Evolutionary conservation across 257 asterid genomes (phyloP), one percentile per base, ranked within the genome.

Genomic region (Salvia splendens): DNA sequence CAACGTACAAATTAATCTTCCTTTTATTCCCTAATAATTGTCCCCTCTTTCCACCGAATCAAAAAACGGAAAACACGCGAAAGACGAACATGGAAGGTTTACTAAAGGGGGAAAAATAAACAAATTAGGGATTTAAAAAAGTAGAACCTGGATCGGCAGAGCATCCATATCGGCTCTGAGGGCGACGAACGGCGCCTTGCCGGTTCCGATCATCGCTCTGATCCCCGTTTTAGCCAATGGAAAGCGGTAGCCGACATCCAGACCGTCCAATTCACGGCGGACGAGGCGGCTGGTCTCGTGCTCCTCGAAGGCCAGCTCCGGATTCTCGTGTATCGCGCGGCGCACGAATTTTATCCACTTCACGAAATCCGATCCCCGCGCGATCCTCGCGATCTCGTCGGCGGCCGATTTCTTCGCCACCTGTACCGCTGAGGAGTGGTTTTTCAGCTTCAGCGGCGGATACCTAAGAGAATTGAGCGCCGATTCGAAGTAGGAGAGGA

Each of bases 91-190:
- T 8, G 4, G 58, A 35, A 5, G 35, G 35, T 15, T 17, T 51
- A 33, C 35, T 24, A 24, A 24, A 24, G 30, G 30, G 52, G 2
- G 10, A 60, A 17, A 1, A 14, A 40, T 15, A 5, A 3, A 24
- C 2, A 40, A 3, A 36, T 5, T 55, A 30, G 61, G 61, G 47
- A 32, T 5, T 63, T 43, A 8, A 62, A 16, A 60, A 46, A 40
- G n/a, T 49, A 0, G 60, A 50, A 93, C 98, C 98, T 93, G 96
- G 75, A 93, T 85, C 11, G 98, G 98, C 24, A 93, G 82, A 4
- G 98, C 98, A 77, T 93, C 98, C 98, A 92, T 93, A 54, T 93
- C 98, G 17, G 98, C 98, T 66, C 98, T 73, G 64, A 92, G 47
- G 9, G 89, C 98, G 8, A 93, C 98, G 61, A 86, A 89, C 5